phyloP scores from a whole-genome alignment of 352 stramenopile genomes.

The Pythium guiyangense region DNA sequence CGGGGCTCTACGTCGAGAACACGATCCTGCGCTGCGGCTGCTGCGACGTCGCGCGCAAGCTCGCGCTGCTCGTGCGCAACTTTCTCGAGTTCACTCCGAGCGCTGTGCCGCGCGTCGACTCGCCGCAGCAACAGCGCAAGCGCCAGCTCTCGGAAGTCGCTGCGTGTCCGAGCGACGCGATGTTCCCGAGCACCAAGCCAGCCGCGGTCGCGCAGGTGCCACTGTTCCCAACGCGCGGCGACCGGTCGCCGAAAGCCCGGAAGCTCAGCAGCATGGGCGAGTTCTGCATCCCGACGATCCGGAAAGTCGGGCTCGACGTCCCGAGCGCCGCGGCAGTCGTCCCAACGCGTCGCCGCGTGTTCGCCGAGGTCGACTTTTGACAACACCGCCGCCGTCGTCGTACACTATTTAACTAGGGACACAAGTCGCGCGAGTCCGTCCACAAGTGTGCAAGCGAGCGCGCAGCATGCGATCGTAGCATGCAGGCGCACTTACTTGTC shows the following conservation, averaged over 20 bases:
- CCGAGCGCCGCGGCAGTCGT: slow-evolving; percentile 26
- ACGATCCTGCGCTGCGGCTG: slow-evolving; percentile 48
- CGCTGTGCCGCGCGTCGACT: slow-evolving; percentile 3
- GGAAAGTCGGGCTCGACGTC: slow-evolving; percentile 27
- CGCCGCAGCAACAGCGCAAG: slow-evolving; percentile 27
- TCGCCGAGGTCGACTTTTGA: slow-evolving; percentile 73
- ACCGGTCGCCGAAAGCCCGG: slow-evolving; percentile 46
- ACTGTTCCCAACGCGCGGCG: slow-evolving; percentile 31
- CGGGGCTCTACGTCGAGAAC: slow-evolving; percentile 50
- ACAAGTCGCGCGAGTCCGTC: neutral
- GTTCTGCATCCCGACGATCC: slow-evolving; percentile 34
- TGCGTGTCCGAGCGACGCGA: slow-evolving; percentile 15
- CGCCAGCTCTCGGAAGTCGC: slow-evolving; percentile 53
- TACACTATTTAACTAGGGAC: slow-evolving; percentile 14
- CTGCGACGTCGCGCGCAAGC: slow-evolving; percentile 42
- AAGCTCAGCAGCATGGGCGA: slow-evolving; percentile 53
- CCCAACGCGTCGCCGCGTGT: slow-evolving; percentile 55
- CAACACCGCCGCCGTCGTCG: neutral
- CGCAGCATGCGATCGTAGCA: no score
- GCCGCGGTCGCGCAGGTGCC: neutral
- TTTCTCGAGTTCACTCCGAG: slow-evolving; percentile 50
- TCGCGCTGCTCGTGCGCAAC: slow-evolving; percentile 56
- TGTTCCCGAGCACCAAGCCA: neutral
- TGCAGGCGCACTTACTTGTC: no score
- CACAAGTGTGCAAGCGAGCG: neutral